Base-by-base conservation (phyloP, 2,329 filamentous ascomycete genomes). In the Coleophoma cylindrospora region DNA sequence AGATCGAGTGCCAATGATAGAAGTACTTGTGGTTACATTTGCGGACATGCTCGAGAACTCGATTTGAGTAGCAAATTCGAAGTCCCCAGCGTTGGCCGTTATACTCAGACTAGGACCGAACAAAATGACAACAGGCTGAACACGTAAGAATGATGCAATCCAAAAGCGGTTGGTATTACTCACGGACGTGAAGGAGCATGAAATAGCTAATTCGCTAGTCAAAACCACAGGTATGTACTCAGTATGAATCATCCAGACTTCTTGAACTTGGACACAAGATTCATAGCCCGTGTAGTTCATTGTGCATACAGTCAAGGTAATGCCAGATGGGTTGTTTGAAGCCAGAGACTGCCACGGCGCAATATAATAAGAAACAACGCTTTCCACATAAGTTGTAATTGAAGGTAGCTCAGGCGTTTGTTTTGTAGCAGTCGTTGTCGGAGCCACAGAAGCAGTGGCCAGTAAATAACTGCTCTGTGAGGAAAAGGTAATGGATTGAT, bases 311-410 rank as follows among this genome's bases (percentile, higher is more conserved):
- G 49, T 11, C 11, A 61, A 53, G 13, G 53, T 55, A 14, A 63
- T 58, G 7, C 52, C 50, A 19, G 45, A 50, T 1, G 55, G 54
- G 15, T 51, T 49, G 41, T 57, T 43, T 11, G 56, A 56, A 36
- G 48, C 54, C 12, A 63, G 37, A n/a, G 56, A 56, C 45, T 59
- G 58, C 60, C 60, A 62, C 15, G 60, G 57, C 19, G 58, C 56
- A 27, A 53, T 44, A 50, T 57, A 63, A 43, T 61, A 58, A 10
- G 56, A 58, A 10, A 56, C 51, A 13, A 58, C 46, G 27, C 54
- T 59, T 36, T 63, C 52, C 21, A 60, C 32, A 38, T 57, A 61
- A 4, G 53, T 54, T 5, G 51, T 48, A 5, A 48, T 22, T 14
- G 34, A 49, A 4, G 49, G 33, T 9, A 22, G 38, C 19, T 49